Conservation (phyloP, 768 basidiomycete species). For the Termitomyces sp. region DNA sequence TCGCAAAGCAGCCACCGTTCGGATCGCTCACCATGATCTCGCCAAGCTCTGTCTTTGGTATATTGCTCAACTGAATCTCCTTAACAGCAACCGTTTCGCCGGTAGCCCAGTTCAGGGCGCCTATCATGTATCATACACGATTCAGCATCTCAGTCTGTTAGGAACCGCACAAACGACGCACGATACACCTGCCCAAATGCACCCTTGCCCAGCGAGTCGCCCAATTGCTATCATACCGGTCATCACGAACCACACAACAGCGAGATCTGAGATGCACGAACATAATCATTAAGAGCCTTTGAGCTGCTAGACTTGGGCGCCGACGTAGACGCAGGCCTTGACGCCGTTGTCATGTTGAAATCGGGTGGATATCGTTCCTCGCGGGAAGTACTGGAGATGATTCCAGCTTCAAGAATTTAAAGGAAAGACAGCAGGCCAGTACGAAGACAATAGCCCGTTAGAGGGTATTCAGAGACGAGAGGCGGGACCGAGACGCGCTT, state of each 20-base stretch:
- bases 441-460: slow-evolving; percentile 9
- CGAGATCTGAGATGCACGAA: slow-evolving; percentile 24
- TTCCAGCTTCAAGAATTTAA: slow-evolving; percentile 16
- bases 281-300: slow-evolving; percentile 64
- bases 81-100: slow-evolving; percentile 99
- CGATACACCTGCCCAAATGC: slow-evolving; percentile 97
- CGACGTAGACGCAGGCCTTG: slow-evolving; percentile 33
- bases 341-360: slow-evolving; percentile 32
- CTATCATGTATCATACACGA: slow-evolving; percentile 28
- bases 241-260: slow-evolving; percentile 1
- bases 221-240: slow-evolving; percentile 71
- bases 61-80: slow-evolving; percentile 92
- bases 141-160: slow-evolving; percentile 10
- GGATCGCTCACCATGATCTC: slow-evolving; percentile 85
- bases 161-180: slow-evolving; percentile 34
- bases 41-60: slow-evolving; percentile 87
- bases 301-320: slow-evolving; percentile 34
- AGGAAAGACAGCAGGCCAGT: slow-evolving; percentile 14
- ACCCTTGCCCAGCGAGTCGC: slow-evolving; percentile 93
- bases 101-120: slow-evolving; percentile 90
- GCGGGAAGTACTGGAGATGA: slow-evolving; percentile 8
- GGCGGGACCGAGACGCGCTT: slow-evolving; percentile 19
- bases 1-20: slow-evolving; percentile 1
- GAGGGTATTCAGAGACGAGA: slow-evolving; percentile 6
- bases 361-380: slow-evolving; percentile 11